Evolutionary conservation across 1,284 basidiomycete genomes (phyloP), one percentile per base, ranked within the genome.

Genomic region (Trichosporon inkin): DNA sequence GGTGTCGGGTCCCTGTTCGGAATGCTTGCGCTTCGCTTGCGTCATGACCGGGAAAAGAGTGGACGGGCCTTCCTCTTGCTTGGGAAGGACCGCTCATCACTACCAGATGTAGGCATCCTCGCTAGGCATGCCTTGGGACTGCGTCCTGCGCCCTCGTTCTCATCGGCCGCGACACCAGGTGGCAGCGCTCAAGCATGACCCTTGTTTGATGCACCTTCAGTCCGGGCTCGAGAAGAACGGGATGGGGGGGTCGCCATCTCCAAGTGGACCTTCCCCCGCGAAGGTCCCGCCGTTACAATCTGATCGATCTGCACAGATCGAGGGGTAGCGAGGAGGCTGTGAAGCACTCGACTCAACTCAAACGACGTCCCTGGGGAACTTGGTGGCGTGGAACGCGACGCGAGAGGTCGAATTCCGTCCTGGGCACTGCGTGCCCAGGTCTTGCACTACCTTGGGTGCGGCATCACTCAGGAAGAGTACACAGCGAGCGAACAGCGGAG

Each of bases 401-500:
- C 44, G 22, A 10, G 24, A 49, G 44, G 44, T 49, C 24, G 44
- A 10, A 28, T 28, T 24, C 44, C 24, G 24, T 49, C 24, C 24
- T 49, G 28, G 11, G 11, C 44, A 16, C n/a, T 17, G 6, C 38
- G 22, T 19, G 14, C 32, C 17, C 32, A 22, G 41, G n/a, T 41
- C 54, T 34, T 57, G 38, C 19, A 17, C 36, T 38, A 22, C 20
- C 13, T 51, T 28, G 34, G 44, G 20, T 32, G 28, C 44, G 28
- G 24, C 44, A 49, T 49, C 44, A 32, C 44, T 49, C 44, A 6
- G 10, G n/a, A 24, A 17, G 44, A 28, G 44, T 10, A 32, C 44
- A 49, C 44, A 49, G 44, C 44, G 22, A 52, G 61, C 61, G 47
- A 55, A 54, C 57, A 61, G 57, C 60, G 62, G 62, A 38, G 56